Base-by-base conservation (phyloP, 1,139 yeast species). In the Kluyveromyces marxianus region DNA sequence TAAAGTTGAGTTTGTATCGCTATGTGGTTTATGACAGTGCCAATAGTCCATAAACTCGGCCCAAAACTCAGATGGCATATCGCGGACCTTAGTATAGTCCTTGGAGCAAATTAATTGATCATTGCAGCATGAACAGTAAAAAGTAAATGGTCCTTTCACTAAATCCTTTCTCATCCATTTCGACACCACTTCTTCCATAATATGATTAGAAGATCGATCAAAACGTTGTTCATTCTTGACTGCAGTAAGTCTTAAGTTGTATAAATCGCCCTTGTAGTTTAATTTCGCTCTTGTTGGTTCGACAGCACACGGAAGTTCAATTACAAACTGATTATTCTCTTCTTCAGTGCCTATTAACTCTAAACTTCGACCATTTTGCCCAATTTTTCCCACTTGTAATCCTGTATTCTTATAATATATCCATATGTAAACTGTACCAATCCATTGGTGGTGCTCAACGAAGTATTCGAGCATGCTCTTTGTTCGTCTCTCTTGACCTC, bases 11-110 rank as follows among this genome's bases (percentile, higher is more conserved):
- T 10, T 36, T 25, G 60, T 35, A 68, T 63, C 21, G 21, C 21
- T 14, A 25, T 70, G 69, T 0, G 98, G 97, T 60, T 89, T 89
- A 62, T 92, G 97, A 60, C 98, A 92, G 63, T 92, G 97, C 98
- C 98, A 92, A 54, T 84, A 85, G 50, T 92, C 97, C 96, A 92
- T 85, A 76, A 92, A 71, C 60, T 92, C 98, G 8, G 85, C 79
- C 98, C 98, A 92, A 46, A 80, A 71, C 57, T 89, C 97, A 1
- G 95, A 84, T 0, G 98, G 98, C 81, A 90, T 76, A 39, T 87
- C 86, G 52, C 70, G 66, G 40, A 83, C 65, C 32, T 45, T 54
- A 5, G 33, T 30, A 37, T 55, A 56, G 36, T 59, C 54, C 2
- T 42, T 28, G 4, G 36, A 37, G 5, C 47, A 37, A 7, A 60